phyloP scores from a whole-genome alignment of 2,329 filamentous ascomycete species.

The Diplodia mutila region DNA sequence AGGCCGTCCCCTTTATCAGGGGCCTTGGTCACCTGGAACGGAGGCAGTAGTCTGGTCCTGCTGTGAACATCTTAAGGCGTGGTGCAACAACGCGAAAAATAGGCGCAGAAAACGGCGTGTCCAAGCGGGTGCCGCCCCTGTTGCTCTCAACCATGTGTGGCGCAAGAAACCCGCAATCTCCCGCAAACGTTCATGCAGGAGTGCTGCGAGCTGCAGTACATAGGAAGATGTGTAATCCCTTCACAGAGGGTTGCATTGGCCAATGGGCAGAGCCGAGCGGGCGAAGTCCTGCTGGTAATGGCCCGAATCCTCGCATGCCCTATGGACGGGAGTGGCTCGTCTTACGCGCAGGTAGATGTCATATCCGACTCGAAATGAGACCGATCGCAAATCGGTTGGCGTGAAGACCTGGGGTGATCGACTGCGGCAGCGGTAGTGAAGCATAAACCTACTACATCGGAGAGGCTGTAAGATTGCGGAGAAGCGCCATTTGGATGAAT shows the following conservation, averaged over 20 bases:
- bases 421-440: conserved; percentile 1
- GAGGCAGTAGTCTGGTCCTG: conserved; percentile 13
- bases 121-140: conserved; percentile 3
- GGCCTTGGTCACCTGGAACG: conserved; percentile 15
- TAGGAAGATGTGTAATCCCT: background rate
- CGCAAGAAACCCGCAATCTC: background rate
- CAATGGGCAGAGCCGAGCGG: background rate
- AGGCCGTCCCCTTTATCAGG: background rate
- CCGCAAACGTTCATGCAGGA: conserved; percentile 13
- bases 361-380: conserved; percentile 12
- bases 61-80: background rate
- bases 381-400: conserved; percentile 3
- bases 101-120: background rate
- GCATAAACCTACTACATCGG: background rate
- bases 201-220: background rate
- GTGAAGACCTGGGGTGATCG: conserved; percentile 4
- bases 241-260: conserved; percentile 1
- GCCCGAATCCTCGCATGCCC: background rate
- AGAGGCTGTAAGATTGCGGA: conserved; percentile 10
- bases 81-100: background rate
- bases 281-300: background rate
- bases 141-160: conserved; percentile 4
- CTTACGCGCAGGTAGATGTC: conserved; percentile 14
- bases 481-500: conserved; percentile 14
- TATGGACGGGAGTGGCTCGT: conserved; percentile 18